These are phyloP conservation scores for Diospyros kaki DNA, from an alignment of 148 eudicot genomes.

Conservation along the genomic window DNA sequence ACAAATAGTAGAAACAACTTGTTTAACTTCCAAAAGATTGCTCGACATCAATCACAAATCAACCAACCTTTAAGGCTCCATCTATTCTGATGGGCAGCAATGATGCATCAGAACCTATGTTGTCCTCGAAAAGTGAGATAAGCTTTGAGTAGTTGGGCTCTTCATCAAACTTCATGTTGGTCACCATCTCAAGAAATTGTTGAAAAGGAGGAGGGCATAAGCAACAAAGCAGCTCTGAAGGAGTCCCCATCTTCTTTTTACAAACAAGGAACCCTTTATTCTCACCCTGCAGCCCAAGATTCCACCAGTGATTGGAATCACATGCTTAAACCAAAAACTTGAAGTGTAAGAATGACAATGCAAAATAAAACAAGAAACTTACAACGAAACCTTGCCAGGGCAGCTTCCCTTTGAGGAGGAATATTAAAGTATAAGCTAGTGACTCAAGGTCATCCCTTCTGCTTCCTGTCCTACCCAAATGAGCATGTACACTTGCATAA, in stretches of 20 bases:
- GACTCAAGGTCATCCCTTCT: slow-evolving; percentile 59
- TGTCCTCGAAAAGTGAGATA: slow-evolving; percentile 39
- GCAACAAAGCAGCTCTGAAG: slow-evolving; percentile 38
- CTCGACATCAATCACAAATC: not conserved
- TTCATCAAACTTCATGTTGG: slow-evolving; percentile 47
- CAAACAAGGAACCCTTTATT: slow-evolving; percentile 52
- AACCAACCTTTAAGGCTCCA: slow-evolving; percentile 42
- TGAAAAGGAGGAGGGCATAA: slow-evolving; percentile 43
- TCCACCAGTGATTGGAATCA: not conserved
- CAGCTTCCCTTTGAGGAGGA: slow-evolving; percentile 45
- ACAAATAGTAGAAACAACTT: not conserved
- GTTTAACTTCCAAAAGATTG: not conserved
- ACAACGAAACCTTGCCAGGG: slow-evolving; percentile 53
- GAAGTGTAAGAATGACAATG: not conserved
- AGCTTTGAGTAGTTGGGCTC: slow-evolving; percentile 49
- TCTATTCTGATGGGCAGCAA: slow-evolving; percentile 39
- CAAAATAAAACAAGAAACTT: slow-evolving; percentile 11
- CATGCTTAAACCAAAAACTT: not conserved
- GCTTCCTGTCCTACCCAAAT: slow-evolving; percentile 54
- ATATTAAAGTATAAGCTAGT: slow-evolving; percentile 45
- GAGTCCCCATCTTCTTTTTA: slow-evolving; percentile 49
- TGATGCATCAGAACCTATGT: slow-evolving; percentile 31
- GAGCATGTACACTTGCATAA: slow-evolving; percentile 57
- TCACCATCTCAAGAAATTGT: slow-evolving; percentile 39
- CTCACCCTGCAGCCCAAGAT: slow-evolving; percentile 36